Conservation (phyloP, 2,329 filamentous ascomycete genomes). For the Colletotrichum acutatum region DNA sequence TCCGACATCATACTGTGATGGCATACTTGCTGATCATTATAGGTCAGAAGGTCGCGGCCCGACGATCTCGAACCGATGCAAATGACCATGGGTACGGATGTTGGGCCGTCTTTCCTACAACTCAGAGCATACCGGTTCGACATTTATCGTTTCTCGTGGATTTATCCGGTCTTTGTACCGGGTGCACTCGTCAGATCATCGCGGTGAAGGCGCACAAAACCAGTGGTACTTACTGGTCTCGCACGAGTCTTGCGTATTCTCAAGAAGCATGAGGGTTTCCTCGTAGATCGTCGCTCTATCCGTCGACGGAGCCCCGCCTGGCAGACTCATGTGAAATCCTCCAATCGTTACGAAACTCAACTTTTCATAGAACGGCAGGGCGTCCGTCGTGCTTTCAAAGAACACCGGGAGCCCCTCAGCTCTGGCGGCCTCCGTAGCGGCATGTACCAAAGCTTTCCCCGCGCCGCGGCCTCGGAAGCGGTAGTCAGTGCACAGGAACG, state of each 20-base stretch:
- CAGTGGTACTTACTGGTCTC: not conserved
- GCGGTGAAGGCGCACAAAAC: not conserved
- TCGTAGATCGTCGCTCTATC: not conserved
- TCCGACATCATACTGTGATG: not conserved
- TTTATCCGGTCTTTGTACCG: not conserved
- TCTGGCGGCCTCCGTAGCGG: conserved; percentile 46
- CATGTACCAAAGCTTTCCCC: conserved; percentile 46
- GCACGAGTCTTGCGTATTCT: not conserved
- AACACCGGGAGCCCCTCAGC: conserved; percentile 47
- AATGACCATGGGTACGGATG: no score
- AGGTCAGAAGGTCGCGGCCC: not conserved
- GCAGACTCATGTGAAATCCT: conserved; percentile 49
- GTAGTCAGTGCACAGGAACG: conserved; percentile 53
- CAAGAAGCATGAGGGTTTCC: conserved; percentile 8
- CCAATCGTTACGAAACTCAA: conserved; percentile 48
- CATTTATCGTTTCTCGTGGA: not conserved
- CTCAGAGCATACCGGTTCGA: not conserved
- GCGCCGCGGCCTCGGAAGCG: conserved; percentile 48
- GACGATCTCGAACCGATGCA: not conserved
- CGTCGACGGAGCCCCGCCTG: conserved; percentile 13
- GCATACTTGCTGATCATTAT: not conserved
- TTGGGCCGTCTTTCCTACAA: not conserved
- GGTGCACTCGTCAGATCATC: not conserved
- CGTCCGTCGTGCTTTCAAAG: conserved; percentile 52
- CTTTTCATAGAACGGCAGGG: conserved; percentile 50